A percentile compares a stretch with the other conserved stretches of the same genome.
These are phyloP conservation scores for Comarum palustre DNA, from an alignment of 306 rosid species.

Conservation along the genomic window DNA sequence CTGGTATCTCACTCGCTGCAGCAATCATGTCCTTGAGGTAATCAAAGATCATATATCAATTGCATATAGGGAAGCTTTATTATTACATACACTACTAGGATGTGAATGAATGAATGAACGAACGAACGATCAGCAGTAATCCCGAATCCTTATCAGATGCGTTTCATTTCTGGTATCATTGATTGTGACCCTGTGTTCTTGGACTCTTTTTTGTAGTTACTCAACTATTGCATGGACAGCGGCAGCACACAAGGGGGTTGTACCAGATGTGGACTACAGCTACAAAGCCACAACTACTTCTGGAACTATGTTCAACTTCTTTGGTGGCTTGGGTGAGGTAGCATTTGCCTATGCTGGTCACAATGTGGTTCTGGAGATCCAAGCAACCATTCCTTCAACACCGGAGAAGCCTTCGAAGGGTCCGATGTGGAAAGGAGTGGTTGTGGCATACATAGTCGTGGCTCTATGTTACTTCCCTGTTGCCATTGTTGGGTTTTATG, in stretches of 20 bases:
- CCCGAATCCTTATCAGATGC: too few relatives aligned
- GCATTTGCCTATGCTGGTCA: constrained; percentile 92
- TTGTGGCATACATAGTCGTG: constrained; percentile 67
- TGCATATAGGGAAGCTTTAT: background rate
- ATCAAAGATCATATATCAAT: background rate
- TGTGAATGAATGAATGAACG: too few relatives aligned
- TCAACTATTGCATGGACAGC: constrained; percentile 79
- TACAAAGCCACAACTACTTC: constrained; percentile 20
- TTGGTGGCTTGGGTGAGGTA: constrained; percentile 64
- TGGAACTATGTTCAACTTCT: constrained; percentile 45
- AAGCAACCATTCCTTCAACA: constrained; percentile 84
- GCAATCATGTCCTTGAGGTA: constrained; percentile 77
- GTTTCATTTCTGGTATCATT: too few relatives aligned
- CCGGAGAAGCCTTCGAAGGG: constrained; percentile 72
- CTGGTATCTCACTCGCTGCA: constrained; percentile 59
- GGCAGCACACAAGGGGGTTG: constrained; percentile 36
- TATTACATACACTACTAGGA: too few relatives aligned
- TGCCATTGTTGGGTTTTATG: constrained; percentile 57
- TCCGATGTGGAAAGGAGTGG: constrained; percentile 83
- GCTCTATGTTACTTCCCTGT: constrained; percentile 80
- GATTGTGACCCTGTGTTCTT: background rate
- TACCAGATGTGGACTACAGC: constrained; percentile 42
- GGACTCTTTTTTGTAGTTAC: constrained; percentile 38
- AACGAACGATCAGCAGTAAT: too few relatives aligned
- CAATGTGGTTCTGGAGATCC: constrained; percentile 80